A percentile compares a stretch with the other conserved stretches of the same genome.
These are phyloP conservation scores for Lasiosphaeria ovina DNA, from an alignment of 495 filamentous ascomycete species.

Conservation along the genomic window DNA sequence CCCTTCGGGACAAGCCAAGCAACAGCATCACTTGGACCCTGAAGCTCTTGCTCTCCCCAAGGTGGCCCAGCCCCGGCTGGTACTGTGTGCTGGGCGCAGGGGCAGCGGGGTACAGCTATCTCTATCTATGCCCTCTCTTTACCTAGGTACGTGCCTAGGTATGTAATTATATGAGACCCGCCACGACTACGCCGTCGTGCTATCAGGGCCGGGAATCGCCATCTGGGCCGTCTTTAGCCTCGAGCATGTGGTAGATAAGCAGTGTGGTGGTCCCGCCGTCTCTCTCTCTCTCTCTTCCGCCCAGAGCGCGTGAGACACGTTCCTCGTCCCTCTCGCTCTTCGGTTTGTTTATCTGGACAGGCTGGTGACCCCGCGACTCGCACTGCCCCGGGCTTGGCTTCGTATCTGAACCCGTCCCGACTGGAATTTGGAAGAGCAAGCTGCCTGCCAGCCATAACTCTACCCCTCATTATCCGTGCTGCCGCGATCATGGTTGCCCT, in stretches of 20 bases:
- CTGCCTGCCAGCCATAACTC: neutral
- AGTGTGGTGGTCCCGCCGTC: conserved; percentile 1
- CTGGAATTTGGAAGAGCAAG: no score
- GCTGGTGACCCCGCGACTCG: neutral
- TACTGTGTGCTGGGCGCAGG: no score
- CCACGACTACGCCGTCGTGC: conserved; percentile 5
- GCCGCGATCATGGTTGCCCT: conserved; percentile 17
- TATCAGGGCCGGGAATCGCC: conserved; percentile 3
- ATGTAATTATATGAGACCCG: neutral
- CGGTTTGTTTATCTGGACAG: neutral
- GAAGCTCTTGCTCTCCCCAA: no score
- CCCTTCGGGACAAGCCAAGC: no score
- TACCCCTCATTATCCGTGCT: neutral
- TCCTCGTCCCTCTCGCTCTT: neutral
- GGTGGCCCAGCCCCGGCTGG: no score
- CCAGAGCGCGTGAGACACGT: neutral
- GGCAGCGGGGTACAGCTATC: no score
- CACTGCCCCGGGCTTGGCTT: neutral
- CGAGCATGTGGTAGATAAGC: neutral
- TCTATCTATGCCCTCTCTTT: no score
- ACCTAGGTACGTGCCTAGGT: no score
- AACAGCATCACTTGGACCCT: no score
- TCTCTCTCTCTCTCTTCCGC: neutral
- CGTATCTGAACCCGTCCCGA: conserved; percentile 2
- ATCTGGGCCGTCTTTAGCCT: conserved; percentile 4